Base-by-base conservation (phyloP, 495 filamentous ascomycete genomes). In the Aspergillus incahuasiensis region DNA sequence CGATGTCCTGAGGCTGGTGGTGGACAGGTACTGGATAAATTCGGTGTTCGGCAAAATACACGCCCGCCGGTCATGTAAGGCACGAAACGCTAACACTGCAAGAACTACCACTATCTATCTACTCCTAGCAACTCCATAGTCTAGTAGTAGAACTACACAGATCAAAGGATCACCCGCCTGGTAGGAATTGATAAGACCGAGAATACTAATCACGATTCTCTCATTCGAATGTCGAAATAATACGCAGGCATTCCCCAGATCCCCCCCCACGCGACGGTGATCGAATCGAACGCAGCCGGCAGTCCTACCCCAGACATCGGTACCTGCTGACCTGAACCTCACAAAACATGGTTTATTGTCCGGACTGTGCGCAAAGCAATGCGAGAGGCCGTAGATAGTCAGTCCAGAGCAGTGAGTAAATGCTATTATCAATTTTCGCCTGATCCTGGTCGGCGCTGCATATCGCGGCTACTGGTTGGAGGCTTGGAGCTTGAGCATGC, bases 231-330 rank as follows among this genome's bases (percentile, higher is more conserved):
- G 9, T 35, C 32, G 8, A 11, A 35, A 15, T 6, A 40, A 21
- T 19, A 34, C 39, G 50, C 35, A 18, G 42, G 3, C 35, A 59
- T 63, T 63, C 61, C 61, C 61, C 61, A 55, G 61, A 63, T 63
- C 47, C 41, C 54, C 54, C 61, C 61, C 61, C 61, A 63, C 61
- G 61, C 57, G 53, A 52, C 46, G 57, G 57, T 60, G 57, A 59
- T 57, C 53, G 52, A 39, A 56, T 34, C 39, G 46, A 60, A 20
- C 12, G 18, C 28, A 25, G n/a, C 8, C 6, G 43, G 22, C n/a
- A 28, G 13, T 19, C 38, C 19, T 52, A 43, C 48, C 20, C 51
- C 52, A 48, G 40, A 49, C 24, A 52, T 44, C 22, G 7, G 42
- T 46, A 53, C 56, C 58, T 49, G 58, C 49, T 61, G 58, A 61